Base-by-base conservation (phyloP, 2,329 filamentous ascomycete genomes). In the Hortaea werneckii region DNA sequence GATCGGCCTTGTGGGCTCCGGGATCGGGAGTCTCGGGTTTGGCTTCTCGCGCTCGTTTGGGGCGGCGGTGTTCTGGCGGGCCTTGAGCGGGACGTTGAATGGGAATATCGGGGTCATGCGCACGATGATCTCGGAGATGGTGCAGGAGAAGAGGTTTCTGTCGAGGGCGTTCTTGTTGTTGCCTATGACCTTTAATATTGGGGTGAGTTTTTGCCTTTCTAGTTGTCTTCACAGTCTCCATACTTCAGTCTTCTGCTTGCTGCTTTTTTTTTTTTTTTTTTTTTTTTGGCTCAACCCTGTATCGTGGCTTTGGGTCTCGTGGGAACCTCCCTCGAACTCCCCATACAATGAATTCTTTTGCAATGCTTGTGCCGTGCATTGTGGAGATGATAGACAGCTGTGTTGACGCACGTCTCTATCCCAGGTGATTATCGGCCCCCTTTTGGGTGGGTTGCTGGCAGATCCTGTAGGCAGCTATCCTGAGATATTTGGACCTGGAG, bases 21-120 rank as follows among this genome's bases (percentile, higher is more conserved):
- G 73, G 53, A 60, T 85, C 6, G 79, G 80, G 2, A 79, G 77
- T 47, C 57, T 85, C 13, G 83, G 82, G 0, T 85, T 87, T 57
- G 83, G 82, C 0, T 83, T 87, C 54, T 79, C 79, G 3, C 70
- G 69, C 28, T 80, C 71, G 4, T 87, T 87, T 57, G 69, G 55
- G 0, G 59, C 66, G 29, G 83, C 83, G 0, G 74, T 82, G 1
- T 71, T 79, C 40, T 88, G 83, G 68, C 70, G 85, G 5, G 74
- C 72, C 8, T 59, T 85, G 32, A 83, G 82, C 1, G 85, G 85
- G 0, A 67, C 77, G 8, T 63, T 85, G 41, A 87, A 87, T 60
- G 83, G 82, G 1, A 87, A 86, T 58, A 75, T 85, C 1, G 82
- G 82, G 0, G 81, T 87, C 3, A 82, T 87, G 79, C 70, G 82